Base-by-base conservation (phyloP, 371 early-diverging fungal species). In the Fennellomyces sp. region DNA sequence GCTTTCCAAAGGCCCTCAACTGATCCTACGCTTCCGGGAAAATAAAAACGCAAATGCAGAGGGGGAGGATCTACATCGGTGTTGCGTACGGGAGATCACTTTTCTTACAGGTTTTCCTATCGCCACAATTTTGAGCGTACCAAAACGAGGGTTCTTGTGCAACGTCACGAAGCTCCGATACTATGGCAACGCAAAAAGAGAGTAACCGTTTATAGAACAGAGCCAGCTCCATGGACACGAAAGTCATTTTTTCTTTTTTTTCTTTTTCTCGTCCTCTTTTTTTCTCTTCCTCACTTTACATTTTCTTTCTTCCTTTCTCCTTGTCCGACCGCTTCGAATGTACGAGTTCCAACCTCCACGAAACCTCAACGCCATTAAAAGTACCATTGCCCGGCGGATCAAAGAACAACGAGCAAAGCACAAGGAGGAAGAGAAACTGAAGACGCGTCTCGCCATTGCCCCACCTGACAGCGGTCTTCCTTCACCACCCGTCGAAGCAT, bases 401-500 rank as follows among this genome's bases (percentile, higher is more conserved):
- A 65, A 52, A 65, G 66, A 64, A 28, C 64, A 69, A 54, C 66
- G 76, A 25, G 56, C 64, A 26, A 66, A 58, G 23, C 45, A 58
- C 51, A 48, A 27, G 51, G 23, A 45, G 10, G 45, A 45, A 23
- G 45, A 45, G 45, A 25, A 45, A 25, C 23, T 45, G 5, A 45
- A 45, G 19, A 17, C 65, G 45, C 21, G 39, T 42, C 30, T 47
- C 17, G 35, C 30, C 17, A 17, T 50, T 31, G 56, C 56, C 23
- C 11, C 64, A 52, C 57, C 19, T 27, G 53, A 61, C 49, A 60
- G 52, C 47, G 76, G 76, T 0, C 45, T 76, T 23, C 76, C 76
- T 31, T 76, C 76, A 27, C 76, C 76, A 53, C 76, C 76, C 25
- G 66, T 70, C 29, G 76, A 76, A 42, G 45, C 61, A 21, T 70